Base-by-base conservation (phyloP, 805 yeast species). In the Barnettozyma sucrosica region DNA sequence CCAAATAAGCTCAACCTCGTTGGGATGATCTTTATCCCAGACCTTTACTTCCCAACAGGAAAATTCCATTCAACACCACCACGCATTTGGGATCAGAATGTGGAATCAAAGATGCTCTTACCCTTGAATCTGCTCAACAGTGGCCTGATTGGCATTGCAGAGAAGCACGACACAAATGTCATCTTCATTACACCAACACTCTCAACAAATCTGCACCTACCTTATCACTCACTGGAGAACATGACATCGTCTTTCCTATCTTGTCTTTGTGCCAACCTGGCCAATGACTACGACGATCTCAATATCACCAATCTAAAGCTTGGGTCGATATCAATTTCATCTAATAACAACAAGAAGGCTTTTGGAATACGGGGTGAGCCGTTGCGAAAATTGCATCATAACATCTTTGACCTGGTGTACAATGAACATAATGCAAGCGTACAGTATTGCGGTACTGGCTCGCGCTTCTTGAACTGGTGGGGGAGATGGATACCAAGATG, bases 1-100 rank as follows among this genome's bases (percentile, higher is more conserved):
- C 73, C 83, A 11, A 85, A 79, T 55, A 67, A 62, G 37, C 74
- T 84, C 52, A 67, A 70, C 43, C 71, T 88, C 19, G 74, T 75
- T n/a, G 87, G 86, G 2, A 80, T 85, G 16, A 64, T 89, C 8
- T 70, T 86, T 37, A 68, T 87, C 3, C 95, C 96, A 0, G 85
- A 80, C 55, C 71, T 82, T 48, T 78, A 72, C 56, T 82, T 77
- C 64, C 85, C 87, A 4, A 64, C 79, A 3, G 89, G 89, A 0
- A 87, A 88, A 0, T 67, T 82, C 19, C 88, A 83, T 54, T 69
- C 76, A 41, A 65, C 79, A n/a, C 56, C 75, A 10, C 60, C 71
- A 13, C 64, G 67, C 11, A 70, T 76, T n/a, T 80, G 87, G 87
- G 59, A 61, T 16, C 68, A 68, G 3, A 66, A 69, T 20, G 51